phyloP scores from a whole-genome alignment of 129 eudicot genomes.

The Erigeron canadensis region DNA sequence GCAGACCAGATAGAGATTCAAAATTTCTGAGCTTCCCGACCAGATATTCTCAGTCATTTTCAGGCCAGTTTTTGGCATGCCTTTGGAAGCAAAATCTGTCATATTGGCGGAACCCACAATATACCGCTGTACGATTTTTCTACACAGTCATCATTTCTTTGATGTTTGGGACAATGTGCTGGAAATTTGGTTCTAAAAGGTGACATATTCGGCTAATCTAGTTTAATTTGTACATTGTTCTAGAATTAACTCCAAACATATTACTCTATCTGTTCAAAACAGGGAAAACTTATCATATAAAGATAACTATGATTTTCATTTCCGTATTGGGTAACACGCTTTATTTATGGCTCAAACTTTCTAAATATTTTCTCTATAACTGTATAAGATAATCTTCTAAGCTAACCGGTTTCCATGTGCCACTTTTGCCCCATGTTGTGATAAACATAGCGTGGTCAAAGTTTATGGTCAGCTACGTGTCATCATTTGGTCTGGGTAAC shows the following conservation, averaged over 20 bases:
- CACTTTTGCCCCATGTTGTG: no score
- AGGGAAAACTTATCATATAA: no score
- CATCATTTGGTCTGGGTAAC: no score
- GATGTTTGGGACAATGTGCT: conserved; percentile 95
- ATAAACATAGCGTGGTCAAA: no score
- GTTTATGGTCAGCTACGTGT: no score
- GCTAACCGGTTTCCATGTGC: no score
- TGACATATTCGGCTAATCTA: conserved; percentile 17
- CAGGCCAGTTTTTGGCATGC: conserved; percentile 73
- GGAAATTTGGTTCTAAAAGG: conserved; percentile 95
- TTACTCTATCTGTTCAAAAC: no score
- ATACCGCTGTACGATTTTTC: conserved; percentile 93
- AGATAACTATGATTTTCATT: no score
- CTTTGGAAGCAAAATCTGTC: conserved; percentile 88
- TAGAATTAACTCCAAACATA: not conserved
- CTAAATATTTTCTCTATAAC: no score
- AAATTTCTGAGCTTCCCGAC: conserved; percentile 61
- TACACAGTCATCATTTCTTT: conserved; percentile 83
- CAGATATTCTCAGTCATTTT: conserved; percentile 61
- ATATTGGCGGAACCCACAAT: conserved; percentile 96
- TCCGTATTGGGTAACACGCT: no score
- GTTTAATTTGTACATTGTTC: not conserved
- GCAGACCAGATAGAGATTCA: conserved; percentile 63
- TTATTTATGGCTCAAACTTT: no score
- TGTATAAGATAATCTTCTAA: no score